phyloP scores from a whole-genome alignment of 345 rosid species.

The Clarkia xantiana region DNA sequence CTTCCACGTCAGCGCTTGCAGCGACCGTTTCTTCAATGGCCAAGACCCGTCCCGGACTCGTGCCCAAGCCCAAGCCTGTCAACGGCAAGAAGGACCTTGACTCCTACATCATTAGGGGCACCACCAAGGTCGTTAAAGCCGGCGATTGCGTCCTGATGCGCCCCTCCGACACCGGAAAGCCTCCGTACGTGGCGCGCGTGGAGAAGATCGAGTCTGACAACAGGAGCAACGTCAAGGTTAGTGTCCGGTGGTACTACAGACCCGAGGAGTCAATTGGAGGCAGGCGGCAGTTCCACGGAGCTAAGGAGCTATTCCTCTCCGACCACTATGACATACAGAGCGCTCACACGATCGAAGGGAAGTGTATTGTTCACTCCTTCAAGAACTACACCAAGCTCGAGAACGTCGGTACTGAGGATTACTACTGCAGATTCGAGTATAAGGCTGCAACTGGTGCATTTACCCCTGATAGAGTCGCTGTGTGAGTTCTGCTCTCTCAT shows the following conservation, averaged over 20 bases:
- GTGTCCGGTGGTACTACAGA: conserved; percentile 72
- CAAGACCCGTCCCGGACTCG: conserved; percentile 53
- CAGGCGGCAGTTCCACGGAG: conserved; percentile 81
- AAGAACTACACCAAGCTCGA: conserved; percentile 68
- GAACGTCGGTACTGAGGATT: conserved; percentile 67
- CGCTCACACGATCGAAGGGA: conserved; percentile 74
- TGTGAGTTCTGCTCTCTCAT: conserved; percentile 38
- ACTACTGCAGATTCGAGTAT: conserved; percentile 71
- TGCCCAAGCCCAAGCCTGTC: conserved; percentile 14
- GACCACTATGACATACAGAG: conserved; percentile 78
- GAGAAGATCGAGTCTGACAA: conserved; percentile 69
- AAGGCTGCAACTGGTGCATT: conserved; percentile 77
- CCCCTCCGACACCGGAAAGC: conserved; percentile 57
- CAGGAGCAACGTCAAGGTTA: conserved; percentile 57
- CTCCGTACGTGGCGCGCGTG: conserved; percentile 63
- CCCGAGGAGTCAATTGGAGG: conserved; percentile 86
- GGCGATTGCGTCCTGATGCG: conserved; percentile 87
- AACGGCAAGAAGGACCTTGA: conserved; percentile 11
- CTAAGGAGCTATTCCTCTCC: conserved; percentile 73
- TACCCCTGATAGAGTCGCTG: conserved; percentile 75
- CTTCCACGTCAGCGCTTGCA: too few species aligned
- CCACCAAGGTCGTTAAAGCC: conserved; percentile 20
- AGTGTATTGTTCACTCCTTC: conserved; percentile 66
- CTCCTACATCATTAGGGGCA: conserved; percentile 15
- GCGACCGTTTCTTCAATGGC: conserved; percentile 29